These are phyloP conservation scores for Euclidium syriacum DNA, from an alignment of 345 rosid genomes.

Conservation along the genomic window DNA sequence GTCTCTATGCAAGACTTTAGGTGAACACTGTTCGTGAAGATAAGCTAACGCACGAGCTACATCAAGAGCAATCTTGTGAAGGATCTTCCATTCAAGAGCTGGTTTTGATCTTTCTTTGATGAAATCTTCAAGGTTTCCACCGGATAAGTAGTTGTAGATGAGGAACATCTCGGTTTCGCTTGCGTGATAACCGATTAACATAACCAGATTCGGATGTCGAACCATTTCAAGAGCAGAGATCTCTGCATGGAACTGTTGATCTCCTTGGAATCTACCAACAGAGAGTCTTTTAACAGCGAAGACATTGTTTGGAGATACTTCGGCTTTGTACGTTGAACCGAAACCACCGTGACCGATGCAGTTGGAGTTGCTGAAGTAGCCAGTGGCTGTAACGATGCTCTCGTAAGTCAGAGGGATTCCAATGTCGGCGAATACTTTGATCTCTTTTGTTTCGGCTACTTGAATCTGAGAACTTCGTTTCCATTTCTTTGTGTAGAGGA, in stretches of 20 bases:
- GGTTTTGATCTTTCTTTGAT: conserved; percentile 46
- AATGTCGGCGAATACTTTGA: conserved; percentile 40
- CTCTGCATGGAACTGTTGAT: conserved; percentile 58
- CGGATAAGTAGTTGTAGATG: conserved; percentile 55
- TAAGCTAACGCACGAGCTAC: conserved; percentile 83
- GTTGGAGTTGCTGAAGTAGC: conserved; percentile 42
- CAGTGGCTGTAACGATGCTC: conserved; percentile 52
- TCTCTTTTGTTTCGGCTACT: conserved; percentile 37
- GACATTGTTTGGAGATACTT: conserved; percentile 36
- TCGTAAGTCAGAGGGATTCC: conserved; percentile 43
- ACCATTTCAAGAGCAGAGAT: conserved; percentile 48
- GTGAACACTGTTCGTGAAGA: conserved; percentile 80
- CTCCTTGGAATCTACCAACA: conserved; percentile 57
- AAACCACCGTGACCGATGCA: conserved; percentile 65
- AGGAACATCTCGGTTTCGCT: conserved; percentile 64
- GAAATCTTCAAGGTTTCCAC: conserved; percentile 59
- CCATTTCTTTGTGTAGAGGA: conserved; percentile 42
- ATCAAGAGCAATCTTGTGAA: conserved; percentile 86
- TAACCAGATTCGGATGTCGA: conserved; percentile 53
- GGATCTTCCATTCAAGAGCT: conserved; percentile 57
- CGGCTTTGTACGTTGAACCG: conserved; percentile 58
- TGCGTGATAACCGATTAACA: conserved; percentile 51
- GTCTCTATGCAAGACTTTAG: conserved; percentile 89
- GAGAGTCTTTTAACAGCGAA: conserved; percentile 56
- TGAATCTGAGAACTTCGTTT: conserved; percentile 33